Evolutionary conservation across 1,284 basidiomycete species (phyloP), one percentile per base, ranked within the genome.

Genomic region (Vanrija humicola): DNA sequence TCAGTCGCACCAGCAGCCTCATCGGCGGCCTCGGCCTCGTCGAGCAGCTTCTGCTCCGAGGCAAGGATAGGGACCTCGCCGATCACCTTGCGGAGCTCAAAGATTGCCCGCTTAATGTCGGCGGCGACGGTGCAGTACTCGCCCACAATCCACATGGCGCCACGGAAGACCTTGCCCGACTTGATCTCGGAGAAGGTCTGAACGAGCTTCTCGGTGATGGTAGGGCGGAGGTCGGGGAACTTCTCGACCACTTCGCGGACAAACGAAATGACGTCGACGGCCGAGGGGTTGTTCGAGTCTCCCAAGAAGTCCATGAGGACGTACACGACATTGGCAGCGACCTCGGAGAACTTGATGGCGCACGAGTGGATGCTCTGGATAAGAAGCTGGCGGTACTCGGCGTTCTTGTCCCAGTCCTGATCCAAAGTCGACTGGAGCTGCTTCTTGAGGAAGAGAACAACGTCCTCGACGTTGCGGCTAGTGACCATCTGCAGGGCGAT

Each of bases 301-400:
- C 93, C 91, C 39, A 98, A 83, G 84, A 98, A 98, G 70, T 98
- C 93, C 91, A 98, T 96, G 51, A 99, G 82, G 3, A 94, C 94
- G 65, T 95, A 90, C 0, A 98, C 93, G 46, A 98, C 95, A 64
- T 88, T 93, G 5, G 90, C 89, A 3, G 95, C 95, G 15, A 99
- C 90, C 75, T 98, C 95, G n/a, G 91, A 93, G 81, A 97, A 98
- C 68, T 88, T 90, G 82, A 98, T 88, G 8, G 95, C 95, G 67
- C 91, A 95, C 50, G 96, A 83, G 75, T 98, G 96, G 65, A 98
- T 97, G 48, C 89, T 93, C 77, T 98, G 94, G 66, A 99, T 98
- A 60, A 99, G 84, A 1, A 98, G 82, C 72, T 98, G 95, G 46
- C 95, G 85, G 78, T 98, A 98, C 73, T 98, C 95, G 10, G 90